phyloP scores from a whole-genome alignment of 306 rosid genomes.

The Carpinus viminea region DNA sequence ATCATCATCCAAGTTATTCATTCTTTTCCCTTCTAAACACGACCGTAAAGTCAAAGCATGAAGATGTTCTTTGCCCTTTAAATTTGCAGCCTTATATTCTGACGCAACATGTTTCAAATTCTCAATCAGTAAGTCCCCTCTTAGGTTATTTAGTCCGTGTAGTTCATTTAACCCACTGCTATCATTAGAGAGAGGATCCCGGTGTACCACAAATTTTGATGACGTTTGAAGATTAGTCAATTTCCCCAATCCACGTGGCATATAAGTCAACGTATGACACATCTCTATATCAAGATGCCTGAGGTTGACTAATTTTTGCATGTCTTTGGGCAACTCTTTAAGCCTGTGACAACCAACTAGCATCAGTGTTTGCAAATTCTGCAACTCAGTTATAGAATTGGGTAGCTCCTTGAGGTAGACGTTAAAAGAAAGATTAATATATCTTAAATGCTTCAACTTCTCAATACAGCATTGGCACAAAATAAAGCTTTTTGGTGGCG shows the following conservation, averaged over 20 bases:
- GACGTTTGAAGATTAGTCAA: constrained; percentile 7
- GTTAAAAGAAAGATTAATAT: neutral
- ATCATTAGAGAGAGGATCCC: neutral
- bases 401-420: neutral
- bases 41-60: neutral
- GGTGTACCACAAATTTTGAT: constrained; percentile 13
- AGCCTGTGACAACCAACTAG: neutral
- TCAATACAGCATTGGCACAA: no score
- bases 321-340: constrained; percentile 16
- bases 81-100: neutral
- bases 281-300: constrained; percentile 17
- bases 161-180: neutral
- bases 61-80: neutral
- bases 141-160: neutral
- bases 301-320: neutral
- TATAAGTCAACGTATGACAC: neutral
- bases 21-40: neutral
- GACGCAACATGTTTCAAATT: neutral
- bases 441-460: neutral
- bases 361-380: neutral
- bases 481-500: no score
- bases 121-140: constrained; percentile 9
- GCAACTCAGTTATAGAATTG: neutral
- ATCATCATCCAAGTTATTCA: no score
- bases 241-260: constrained; percentile 7